These are phyloP conservation scores for Phytophthora tentaculata DNA, from an alignment of 352 stramenopile species.

Conservation along the genomic window DNA sequence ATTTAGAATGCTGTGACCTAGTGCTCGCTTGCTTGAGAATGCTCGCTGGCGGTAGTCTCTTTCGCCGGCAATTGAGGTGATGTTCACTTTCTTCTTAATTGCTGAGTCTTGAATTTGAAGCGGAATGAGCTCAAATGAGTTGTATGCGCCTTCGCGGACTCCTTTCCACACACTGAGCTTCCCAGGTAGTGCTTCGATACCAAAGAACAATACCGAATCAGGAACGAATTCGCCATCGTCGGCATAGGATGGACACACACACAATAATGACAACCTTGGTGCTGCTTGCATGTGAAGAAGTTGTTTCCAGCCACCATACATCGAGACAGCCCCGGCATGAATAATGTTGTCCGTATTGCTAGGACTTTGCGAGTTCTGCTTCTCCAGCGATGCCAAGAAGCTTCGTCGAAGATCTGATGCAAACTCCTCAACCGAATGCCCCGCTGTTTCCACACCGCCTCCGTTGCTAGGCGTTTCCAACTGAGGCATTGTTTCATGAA, in stretches of 20 bases:
- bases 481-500: constrained; percentile 22
- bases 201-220: constrained; percentile 76
- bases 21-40: constrained; percentile 58
- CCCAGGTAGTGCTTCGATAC: constrained; percentile 51
- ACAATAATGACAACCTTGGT: constrained; percentile 51
- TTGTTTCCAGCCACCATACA: constrained; percentile 78
- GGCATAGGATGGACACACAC: constrained; percentile 75
- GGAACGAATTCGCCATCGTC: constrained; percentile 81
- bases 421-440: constrained; percentile 37
- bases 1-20: constrained; percentile 53
- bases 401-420: constrained; percentile 40
- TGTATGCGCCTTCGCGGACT: constrained; percentile 33
- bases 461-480: constrained; percentile 19
- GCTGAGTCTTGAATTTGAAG: constrained; percentile 58
- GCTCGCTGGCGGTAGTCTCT: constrained; percentile 83
- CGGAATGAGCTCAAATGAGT: constrained; percentile 55
- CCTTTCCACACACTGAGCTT: constrained; percentile 74
- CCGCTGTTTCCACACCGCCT: constrained; percentile 1
- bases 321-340: constrained; percentile 68
- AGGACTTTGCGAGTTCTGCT: constrained; percentile 32
- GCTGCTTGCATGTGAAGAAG: constrained; percentile 46
- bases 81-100: constrained; percentile 58
- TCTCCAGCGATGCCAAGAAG: constrained; percentile 47
- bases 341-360: constrained; percentile 47
- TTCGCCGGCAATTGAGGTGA: constrained; percentile 80